phyloP scores from a whole-genome alignment of 2,329 filamentous ascomycete species.

The Fusarium multiceps region DNA sequence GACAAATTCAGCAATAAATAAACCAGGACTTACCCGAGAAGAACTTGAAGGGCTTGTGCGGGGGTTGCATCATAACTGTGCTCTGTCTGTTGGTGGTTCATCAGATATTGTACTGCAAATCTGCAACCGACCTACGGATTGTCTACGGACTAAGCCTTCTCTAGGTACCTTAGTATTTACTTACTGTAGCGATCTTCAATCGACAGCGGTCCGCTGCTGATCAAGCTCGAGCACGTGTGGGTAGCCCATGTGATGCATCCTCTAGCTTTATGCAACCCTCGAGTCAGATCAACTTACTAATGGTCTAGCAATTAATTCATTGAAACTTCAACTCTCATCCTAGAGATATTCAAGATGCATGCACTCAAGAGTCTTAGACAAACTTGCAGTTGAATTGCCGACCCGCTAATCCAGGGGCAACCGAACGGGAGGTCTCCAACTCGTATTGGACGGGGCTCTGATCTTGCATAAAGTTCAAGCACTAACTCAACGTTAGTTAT shows the following conservation, averaged over 20 bases:
- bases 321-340: background rate
- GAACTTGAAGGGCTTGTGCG: background rate
- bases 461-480: conserved; percentile 29
- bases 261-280: background rate
- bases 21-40: background rate
- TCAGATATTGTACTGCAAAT: background rate
- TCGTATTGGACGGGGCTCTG: conserved; percentile 33
- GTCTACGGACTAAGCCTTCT: background rate
- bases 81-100: background rate
- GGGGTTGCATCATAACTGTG: conserved; percentile 6
- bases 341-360: background rate
- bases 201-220: conserved; percentile 25
- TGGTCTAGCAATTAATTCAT: background rate
- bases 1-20: background rate
- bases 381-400: conserved; percentile 2
- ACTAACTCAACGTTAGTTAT: conserved; percentile 2
- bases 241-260: conserved; percentile 13
- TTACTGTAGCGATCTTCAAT: conserved; percentile 21
- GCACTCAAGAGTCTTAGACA: background rate
- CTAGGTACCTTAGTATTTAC: background rate
- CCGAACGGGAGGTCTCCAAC: conserved; percentile 14
- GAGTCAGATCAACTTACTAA: background rate
- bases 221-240: conserved; percentile 28
- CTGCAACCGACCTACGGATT: background rate
- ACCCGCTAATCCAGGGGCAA: conserved; percentile 33